Evolutionary conservation across 495 filamentous ascomycete species (phyloP).

Genomic region (Annulohypoxylon nitens): DNA sequence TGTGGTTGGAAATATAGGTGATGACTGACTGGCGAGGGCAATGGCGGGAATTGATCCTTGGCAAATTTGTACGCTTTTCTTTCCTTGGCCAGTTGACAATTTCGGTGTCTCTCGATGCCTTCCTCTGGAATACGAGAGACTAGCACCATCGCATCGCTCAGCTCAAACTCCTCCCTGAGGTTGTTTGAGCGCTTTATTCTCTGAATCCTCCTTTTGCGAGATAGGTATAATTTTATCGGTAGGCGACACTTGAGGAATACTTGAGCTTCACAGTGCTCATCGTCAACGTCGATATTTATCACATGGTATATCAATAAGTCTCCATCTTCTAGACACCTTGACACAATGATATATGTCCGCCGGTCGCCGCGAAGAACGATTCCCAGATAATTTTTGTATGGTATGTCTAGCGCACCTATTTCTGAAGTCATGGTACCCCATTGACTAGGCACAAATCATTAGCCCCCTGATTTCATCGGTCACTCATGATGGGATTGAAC

Average conservation of each 20-base stretch:
- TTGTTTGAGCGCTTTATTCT: conserved; percentile 3
- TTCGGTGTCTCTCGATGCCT: neutral
- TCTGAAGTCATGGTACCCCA: too few relatives aligned
- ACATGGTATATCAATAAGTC: conserved; percentile 1
- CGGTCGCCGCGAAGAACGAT: too few relatives aligned
- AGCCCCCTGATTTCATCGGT: too few relatives aligned
- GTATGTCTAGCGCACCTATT: too few relatives aligned
- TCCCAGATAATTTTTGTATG: too few relatives aligned
- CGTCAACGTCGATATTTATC: neutral
- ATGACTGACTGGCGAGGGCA: too few relatives aligned
- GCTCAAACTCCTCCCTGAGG: neutral
- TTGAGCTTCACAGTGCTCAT: conserved; percentile 3
- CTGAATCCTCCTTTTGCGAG: neutral
- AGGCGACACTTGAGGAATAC: neutral
- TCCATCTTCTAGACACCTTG: too few relatives aligned
- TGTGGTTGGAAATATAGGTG: too few relatives aligned
- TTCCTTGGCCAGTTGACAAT: neutral
- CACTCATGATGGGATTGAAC: too few relatives aligned
- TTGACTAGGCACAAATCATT: too few relatives aligned
- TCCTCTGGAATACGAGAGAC: conserved; percentile 6
- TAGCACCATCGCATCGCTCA: neutral
- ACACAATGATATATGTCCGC: too few relatives aligned
- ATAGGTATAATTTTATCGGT: neutral
- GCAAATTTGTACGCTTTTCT: neutral
- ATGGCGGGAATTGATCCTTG: neutral